Evolutionary conservation across 495 filamentous ascomycete species (phyloP).

Genomic region (Penicillium macrosclerotiorum): DNA sequence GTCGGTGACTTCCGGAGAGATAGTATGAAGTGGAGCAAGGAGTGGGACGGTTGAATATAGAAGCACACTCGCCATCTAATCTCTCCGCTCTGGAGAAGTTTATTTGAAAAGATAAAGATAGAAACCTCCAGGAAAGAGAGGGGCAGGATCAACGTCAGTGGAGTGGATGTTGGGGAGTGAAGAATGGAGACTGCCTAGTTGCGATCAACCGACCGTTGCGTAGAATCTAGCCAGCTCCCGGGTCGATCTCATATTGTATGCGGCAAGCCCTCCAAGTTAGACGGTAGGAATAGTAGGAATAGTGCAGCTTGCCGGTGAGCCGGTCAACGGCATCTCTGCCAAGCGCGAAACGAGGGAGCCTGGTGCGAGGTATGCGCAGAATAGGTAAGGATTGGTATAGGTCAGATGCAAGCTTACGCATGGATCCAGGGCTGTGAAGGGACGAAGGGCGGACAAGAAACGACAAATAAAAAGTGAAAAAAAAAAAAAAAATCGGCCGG

Average conservation of each 20-base stretch:
- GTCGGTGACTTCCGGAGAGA: too few relatives aligned
- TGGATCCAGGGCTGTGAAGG: not conserved
- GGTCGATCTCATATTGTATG: too few relatives aligned
- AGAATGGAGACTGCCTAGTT: not conserved
- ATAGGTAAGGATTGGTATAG: not conserved
- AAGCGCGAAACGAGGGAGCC: constrained; percentile 20
- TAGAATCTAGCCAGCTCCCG: too few relatives aligned
- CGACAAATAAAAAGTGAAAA: not conserved
- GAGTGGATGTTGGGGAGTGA: not conserved
- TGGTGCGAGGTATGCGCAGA: too few relatives aligned
- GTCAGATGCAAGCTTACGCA: constrained; percentile 8
- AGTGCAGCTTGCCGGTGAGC: too few relatives aligned
- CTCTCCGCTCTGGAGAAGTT: constrained; percentile 13
- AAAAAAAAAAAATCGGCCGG: constrained; percentile 1
- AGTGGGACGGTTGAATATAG: too few relatives aligned
- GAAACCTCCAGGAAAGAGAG: constrained; percentile 4
- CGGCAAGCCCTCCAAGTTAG: too few relatives aligned
- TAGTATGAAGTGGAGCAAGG: too few relatives aligned
- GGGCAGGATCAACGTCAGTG: not conserved
- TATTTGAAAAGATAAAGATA: constrained; percentile 17
- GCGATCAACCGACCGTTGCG: too few relatives aligned
- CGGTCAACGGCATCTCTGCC: constrained; percentile 8
- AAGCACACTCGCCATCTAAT: too few relatives aligned
- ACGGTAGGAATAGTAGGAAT: too few relatives aligned
- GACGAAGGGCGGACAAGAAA: not conserved